Evolutionary conservation across 2,329 filamentous ascomycete species (phyloP).

Genomic region (Hypoxylon sp.): DNA sequence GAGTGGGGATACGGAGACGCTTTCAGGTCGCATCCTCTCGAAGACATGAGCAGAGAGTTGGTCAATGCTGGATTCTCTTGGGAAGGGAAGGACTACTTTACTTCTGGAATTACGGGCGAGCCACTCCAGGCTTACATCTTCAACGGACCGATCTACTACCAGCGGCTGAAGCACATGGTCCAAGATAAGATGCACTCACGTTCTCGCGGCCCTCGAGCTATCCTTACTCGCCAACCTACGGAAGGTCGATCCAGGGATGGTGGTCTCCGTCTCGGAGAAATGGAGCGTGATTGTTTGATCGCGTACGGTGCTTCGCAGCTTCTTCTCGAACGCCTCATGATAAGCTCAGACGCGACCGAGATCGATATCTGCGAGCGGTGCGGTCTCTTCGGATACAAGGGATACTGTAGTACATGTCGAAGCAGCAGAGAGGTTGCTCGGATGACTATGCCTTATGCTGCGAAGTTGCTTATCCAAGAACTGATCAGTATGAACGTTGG

Average conservation of each 20-base stretch:
- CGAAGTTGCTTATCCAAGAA: slow-evolving; percentile 96
- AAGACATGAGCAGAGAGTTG: slow-evolving; percentile 89
- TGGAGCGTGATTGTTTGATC: slow-evolving; percentile 98
- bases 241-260: slow-evolving; percentile 95
- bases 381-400: slow-evolving; percentile 94
- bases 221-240: slow-evolving; percentile 94
- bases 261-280: slow-evolving; percentile 93
- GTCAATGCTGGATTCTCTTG: slow-evolving; percentile 94
- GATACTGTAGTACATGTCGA: slow-evolving; percentile 94
- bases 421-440: slow-evolving; percentile 86
- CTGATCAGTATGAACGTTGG: slow-evolving; percentile 99
- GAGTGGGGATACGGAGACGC: slow-evolving; percentile 88
- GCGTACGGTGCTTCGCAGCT: slow-evolving; percentile 96
- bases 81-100: slow-evolving; percentile 97
- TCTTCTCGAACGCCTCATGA: slow-evolving; percentile 93
- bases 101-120: slow-evolving; percentile 94
- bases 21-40: slow-evolving; percentile 85
- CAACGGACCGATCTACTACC: slow-evolving; percentile 99
- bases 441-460: slow-evolving; percentile 98
- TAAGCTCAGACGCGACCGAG: slow-evolving; percentile 89
- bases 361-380: slow-evolving; percentile 96
- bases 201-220: slow-evolving; percentile 88
- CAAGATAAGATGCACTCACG: slow-evolving; percentile 99
- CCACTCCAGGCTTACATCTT: slow-evolving; percentile 96
- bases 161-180: slow-evolving; percentile 99